A percentile compares a stretch with the other conserved stretches of the same genome.
These are phyloP conservation scores for Candida neerlandica DNA, from an alignment of 1,139 yeast species.

Conservation along the genomic window DNA sequence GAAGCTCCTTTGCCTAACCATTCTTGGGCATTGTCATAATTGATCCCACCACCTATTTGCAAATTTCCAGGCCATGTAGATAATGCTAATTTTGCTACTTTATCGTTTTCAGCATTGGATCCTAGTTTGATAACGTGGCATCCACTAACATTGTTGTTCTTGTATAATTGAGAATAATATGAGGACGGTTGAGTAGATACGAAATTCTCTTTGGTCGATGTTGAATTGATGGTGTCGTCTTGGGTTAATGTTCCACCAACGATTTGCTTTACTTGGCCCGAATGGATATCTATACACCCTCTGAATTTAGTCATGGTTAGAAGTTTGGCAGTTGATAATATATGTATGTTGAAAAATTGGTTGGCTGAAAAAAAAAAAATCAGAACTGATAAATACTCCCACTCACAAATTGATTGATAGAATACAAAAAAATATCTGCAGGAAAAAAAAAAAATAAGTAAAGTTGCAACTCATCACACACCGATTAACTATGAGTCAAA, in stretches of 20 bases:
- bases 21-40: slow-evolving; percentile 61
- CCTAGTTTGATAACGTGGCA: slow-evolving; percentile 96
- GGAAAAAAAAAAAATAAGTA: background rate
- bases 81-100: slow-evolving; percentile 79
- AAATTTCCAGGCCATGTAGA: slow-evolving; percentile 69
- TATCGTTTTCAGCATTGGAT: slow-evolving; percentile 69
- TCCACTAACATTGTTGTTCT: slow-evolving; percentile 57
- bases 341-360: background rate
- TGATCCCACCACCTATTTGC: slow-evolving; percentile 95
- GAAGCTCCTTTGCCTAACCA: slow-evolving; percentile 79
- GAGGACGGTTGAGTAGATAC: slow-evolving; percentile 76
- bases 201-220: slow-evolving; percentile 68
- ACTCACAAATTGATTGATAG: too few relatives aligned
- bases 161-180: slow-evolving; percentile 76
- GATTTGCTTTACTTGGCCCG: slow-evolving; percentile 93
- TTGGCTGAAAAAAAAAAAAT: background rate
- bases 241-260: slow-evolving; percentile 86
- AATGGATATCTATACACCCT: slow-evolving; percentile 94
- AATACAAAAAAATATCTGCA: background rate
- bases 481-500: slow-evolving; percentile 18
- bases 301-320: slow-evolving; percentile 76
- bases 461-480: slow-evolving; percentile 2
- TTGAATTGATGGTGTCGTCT: slow-evolving; percentile 41
- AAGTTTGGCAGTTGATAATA: background rate
- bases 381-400: background rate